Conservation (phyloP, 2,329 filamentous ascomycete genomes). For the Fusarium oxysporum region DNA sequence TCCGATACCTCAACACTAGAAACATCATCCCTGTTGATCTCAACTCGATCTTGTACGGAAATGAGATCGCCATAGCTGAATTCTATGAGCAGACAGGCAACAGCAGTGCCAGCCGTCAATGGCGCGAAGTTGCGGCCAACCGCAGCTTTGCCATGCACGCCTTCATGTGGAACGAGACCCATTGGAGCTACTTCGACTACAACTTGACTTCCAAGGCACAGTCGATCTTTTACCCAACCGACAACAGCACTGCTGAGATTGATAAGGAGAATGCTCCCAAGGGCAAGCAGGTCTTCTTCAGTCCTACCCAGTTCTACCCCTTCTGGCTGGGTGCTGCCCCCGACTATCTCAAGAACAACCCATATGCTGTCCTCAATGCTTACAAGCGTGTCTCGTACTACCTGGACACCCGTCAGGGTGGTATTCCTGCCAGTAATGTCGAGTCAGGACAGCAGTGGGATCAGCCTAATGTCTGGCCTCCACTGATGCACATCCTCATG, state of each 20-base stretch:
- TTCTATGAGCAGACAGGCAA: slow-evolving; percentile 67
- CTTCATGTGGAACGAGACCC: slow-evolving; percentile 72
- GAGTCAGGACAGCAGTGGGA: slow-evolving; percentile 75
- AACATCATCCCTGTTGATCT: slow-evolving; percentile 73
- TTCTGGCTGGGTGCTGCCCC: slow-evolving; percentile 77
- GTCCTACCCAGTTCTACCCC: slow-evolving; percentile 72
- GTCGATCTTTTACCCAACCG: slow-evolving; percentile 64
- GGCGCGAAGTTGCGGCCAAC: slow-evolving; percentile 60
- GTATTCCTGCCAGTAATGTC: slow-evolving; percentile 72
- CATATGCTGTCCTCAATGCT: slow-evolving; percentile 65
- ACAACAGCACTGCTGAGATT: slow-evolving; percentile 53
- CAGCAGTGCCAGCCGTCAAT: slow-evolving; percentile 59
- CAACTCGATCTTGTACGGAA: slow-evolving; percentile 75
- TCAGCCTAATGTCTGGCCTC: slow-evolving; percentile 77
- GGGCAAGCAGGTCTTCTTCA: slow-evolving; percentile 68
- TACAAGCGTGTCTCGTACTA: slow-evolving; percentile 65
- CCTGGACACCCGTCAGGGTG: slow-evolving; percentile 65
- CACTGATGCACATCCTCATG: slow-evolving; percentile 73
- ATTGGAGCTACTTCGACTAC: slow-evolving; percentile 76
- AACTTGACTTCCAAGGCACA: slow-evolving; percentile 70
- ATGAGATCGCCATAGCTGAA: slow-evolving; percentile 68
- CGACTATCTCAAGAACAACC: slow-evolving; percentile 65
- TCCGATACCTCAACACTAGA: slow-evolving; percentile 70
- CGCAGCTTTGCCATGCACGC: slow-evolving; percentile 72
- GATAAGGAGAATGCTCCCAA: slow-evolving; percentile 59